phyloP scores from a whole-genome alignment of 345 rosid species.

The Brassica nigra region DNA sequence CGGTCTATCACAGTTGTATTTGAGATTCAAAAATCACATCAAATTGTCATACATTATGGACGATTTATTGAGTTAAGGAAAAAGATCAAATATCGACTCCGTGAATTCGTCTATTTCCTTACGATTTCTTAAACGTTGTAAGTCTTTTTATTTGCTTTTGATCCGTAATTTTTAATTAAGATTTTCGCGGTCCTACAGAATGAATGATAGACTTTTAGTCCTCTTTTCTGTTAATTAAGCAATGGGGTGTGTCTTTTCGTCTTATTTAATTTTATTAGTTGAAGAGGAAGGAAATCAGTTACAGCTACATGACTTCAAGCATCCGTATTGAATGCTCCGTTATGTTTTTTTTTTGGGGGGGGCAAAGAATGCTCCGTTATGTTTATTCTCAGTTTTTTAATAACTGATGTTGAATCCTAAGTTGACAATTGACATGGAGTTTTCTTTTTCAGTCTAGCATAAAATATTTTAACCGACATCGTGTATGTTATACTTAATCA shows the following conservation, averaged over 20 bases:
- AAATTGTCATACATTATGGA: too few relatives aligned
- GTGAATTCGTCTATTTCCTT: too few relatives aligned
- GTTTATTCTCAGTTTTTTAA: not conserved
- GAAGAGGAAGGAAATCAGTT: conserved; percentile 5
- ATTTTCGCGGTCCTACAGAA: too few relatives aligned
- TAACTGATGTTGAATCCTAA: not conserved
- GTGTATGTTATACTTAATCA: conserved; percentile 5
- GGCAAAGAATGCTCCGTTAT: not conserved
- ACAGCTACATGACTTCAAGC: not conserved
- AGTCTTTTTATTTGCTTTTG: too few relatives aligned
- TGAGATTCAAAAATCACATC: too few relatives aligned
- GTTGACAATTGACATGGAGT: conserved; percentile 22
- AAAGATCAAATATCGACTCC: too few relatives aligned
- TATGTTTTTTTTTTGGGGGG: too few relatives aligned
- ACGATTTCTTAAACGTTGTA: too few relatives aligned
- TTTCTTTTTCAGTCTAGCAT: not conserved
- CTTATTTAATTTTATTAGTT: not conserved
- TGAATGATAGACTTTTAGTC: not conserved
- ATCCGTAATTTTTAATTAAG: too few relatives aligned
- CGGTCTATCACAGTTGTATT: too few relatives aligned
- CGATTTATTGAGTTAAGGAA: too few relatives aligned
- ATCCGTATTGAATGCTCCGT: conserved; percentile 7
- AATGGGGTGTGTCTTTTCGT: not conserved
- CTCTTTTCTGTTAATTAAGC: not conserved
- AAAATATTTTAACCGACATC: conserved; percentile 1